Evolutionary conservation across 2,329 filamentous ascomycete species (phyloP).

Genomic region (Acrodontium crateriforme): DNA sequence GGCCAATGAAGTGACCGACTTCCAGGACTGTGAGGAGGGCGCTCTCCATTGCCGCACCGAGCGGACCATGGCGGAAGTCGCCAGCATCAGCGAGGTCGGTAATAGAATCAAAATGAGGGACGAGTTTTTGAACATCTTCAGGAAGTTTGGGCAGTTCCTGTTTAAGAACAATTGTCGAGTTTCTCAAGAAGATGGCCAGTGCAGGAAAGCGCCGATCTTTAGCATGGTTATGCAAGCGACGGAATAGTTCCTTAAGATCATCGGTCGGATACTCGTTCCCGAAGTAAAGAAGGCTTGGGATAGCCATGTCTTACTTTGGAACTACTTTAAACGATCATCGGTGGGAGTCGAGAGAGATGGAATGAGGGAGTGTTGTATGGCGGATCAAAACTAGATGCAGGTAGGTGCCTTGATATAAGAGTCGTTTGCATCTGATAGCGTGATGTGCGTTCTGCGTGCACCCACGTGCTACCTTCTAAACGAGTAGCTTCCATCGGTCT

Average conservation of each 20-base stretch:
- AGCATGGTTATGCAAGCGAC: conserved; percentile 26
- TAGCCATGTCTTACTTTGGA: too few species aligned
- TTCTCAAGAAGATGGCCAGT: conserved; percentile 29
- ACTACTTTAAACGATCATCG: too few species aligned
- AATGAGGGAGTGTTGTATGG: too few species aligned
- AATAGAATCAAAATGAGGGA: conserved; percentile 28
- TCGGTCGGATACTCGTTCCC: conserved; percentile 37
- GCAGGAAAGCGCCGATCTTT: conserved; percentile 25
- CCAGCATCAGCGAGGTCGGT: conserved; percentile 21
- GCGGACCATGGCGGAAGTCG: conserved; percentile 26
- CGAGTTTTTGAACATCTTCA: conserved; percentile 11
- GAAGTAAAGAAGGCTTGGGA: conserved; percentile 32
- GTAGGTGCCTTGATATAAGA: too few species aligned
- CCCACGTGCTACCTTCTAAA: too few species aligned
- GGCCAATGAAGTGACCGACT: conserved; percentile 16
- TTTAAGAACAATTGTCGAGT: conserved; percentile 26
- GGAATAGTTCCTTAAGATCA: conserved; percentile 28
- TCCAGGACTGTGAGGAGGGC: conserved; percentile 29
- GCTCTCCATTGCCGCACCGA: conserved; percentile 34
- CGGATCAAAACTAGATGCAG: too few species aligned
- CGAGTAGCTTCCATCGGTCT: too few species aligned
- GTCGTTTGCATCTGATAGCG: too few species aligned
- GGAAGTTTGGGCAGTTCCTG: conserved; percentile 27
- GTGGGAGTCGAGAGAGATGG: too few species aligned
- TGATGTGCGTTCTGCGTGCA: too few species aligned